These are phyloP conservation scores for Nitzschia sp. DNA, from an alignment of 108 stramenopile genomes.

Conservation along the genomic window DNA sequence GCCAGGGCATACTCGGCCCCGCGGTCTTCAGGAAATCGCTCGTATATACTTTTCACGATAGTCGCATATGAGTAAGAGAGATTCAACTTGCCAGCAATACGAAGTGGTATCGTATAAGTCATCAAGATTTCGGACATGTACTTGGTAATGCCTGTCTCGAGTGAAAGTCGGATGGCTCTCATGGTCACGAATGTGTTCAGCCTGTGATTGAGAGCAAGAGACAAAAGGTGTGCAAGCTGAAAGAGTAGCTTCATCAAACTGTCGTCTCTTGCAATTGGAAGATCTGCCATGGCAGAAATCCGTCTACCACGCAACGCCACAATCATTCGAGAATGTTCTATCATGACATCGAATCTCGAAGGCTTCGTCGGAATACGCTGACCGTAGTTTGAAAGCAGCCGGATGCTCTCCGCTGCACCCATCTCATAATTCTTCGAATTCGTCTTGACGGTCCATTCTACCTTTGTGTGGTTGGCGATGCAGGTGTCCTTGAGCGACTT, in stretches of 20 bases:
- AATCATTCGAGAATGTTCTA: background rate
- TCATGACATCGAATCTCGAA: background rate
- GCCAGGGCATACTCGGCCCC: slow-evolving; percentile 11
- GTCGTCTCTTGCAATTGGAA: background rate
- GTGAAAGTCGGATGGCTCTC: slow-evolving; percentile 19
- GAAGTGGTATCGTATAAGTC: slow-evolving; percentile 5
- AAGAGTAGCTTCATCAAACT: slow-evolving; percentile 21
- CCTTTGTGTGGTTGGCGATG: slow-evolving; percentile 7
- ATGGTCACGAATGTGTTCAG: slow-evolving; percentile 9
- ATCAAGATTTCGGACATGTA: slow-evolving; percentile 21
- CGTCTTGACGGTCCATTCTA: background rate
- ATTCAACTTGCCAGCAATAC: slow-evolving; percentile 18
- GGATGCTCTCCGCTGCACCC: slow-evolving; percentile 20
- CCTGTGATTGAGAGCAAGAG: slow-evolving; percentile 12
- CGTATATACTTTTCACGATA: slow-evolving; percentile 9
- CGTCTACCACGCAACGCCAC: background rate
- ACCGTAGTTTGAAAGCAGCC: slow-evolving; percentile 5
- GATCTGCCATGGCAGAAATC: background rate
- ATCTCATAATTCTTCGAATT: slow-evolving; percentile 15
- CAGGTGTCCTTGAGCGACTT: slow-evolving; percentile 25
- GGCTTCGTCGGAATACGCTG: background rate
- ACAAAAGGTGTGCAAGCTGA: background rate
- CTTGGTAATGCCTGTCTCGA: slow-evolving; percentile 21
- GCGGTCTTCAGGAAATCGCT: slow-evolving; percentile 23
- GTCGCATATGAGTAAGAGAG: slow-evolving; percentile 17